Base-by-base conservation (phyloP, 2,329 filamentous ascomycete genomes). In the Claviceps sp. region DNA sequence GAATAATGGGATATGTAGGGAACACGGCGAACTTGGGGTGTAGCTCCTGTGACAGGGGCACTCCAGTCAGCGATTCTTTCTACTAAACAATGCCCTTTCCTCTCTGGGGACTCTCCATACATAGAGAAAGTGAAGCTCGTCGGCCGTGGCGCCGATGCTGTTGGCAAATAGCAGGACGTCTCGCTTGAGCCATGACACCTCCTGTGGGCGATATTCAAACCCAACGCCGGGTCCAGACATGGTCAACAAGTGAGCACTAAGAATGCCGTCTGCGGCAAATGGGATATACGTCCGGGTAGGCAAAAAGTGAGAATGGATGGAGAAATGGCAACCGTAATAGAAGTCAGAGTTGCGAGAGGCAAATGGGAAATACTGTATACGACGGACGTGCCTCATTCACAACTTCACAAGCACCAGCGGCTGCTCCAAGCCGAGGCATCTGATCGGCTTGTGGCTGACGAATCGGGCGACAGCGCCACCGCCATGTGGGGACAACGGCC, bases 51-150 rank as follows among this genome's bases (percentile, higher is more conserved):
- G 20, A 40, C 13, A 3, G 3, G 3, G 26, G 23, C 6, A 5
- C 13, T 23, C 43, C 45, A 34, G 48, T 51, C 40, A 9, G 23
- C 37, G 48, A 50, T 46, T 13, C 9, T 42, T 14, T n/a, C 43
- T 29, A n/a, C 22, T 29, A 1, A 14, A 16, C 14, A 17, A 23
- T 26, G 1, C 13, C 16, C 13, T n/a, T 26, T 26, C 13, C 16
- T 26, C 9, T 16, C 20, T 4, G 23, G 36, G 11, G 4, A 11
- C 6, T 5, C 16, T 16, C 16, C 53, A 47, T 75, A 93, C 88
- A 62, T 89, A 96, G 70, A 95, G 82, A 65, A 91, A 95, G 65
- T 95, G 88, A 62, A 95, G 80, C 74, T 96, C 90, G 60, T 95
- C 83, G n/a, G 78, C 77, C 13, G 80, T 91, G 64, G 78, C 83